Evolutionary conservation across 2,329 filamentous ascomycete genomes (phyloP).

Genomic region (Talaromyces verruculosus): DNA sequence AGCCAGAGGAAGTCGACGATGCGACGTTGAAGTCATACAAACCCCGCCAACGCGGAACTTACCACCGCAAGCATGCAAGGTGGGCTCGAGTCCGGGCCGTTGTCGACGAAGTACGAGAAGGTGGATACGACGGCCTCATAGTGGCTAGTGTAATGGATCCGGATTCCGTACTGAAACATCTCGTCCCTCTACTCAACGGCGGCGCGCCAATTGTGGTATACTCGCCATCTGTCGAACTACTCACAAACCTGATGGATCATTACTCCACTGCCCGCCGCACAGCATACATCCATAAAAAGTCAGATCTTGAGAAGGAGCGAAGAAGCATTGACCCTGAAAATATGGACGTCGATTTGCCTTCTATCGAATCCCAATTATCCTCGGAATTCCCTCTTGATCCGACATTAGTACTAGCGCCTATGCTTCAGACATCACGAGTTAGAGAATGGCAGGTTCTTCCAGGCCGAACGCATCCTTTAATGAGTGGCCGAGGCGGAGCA

Average conservation of each 20-base stretch:
- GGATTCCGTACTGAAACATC: constrained; percentile 68
- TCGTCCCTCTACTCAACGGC: constrained; percentile 76
- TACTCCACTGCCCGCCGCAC: constrained; percentile 78
- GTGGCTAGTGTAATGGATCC: constrained; percentile 82
- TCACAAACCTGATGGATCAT: constrained; percentile 74
- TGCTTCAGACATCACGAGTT: constrained; percentile 76
- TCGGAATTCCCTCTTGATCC: constrained; percentile 87
- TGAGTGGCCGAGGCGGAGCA: constrained; percentile 83
- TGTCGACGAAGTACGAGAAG: constrained; percentile 71
- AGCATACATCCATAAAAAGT: constrained; percentile 59
- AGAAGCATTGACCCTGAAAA: constrained; percentile 33
- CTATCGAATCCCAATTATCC: constrained; percentile 27
- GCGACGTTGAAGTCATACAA: constrained; percentile 70
- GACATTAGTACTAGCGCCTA: constrained; percentile 73
- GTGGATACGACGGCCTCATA: constrained; percentile 79
- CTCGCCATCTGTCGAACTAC: constrained; percentile 74
- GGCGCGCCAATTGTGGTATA: constrained; percentile 86
- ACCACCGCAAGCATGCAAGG: constrained; percentile 83
- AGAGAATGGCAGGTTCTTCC: constrained; percentile 88
- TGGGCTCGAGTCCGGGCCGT: constrained; percentile 72
- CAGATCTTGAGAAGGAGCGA: constrained; percentile 29
- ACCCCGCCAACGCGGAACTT: constrained; percentile 75
- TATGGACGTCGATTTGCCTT: constrained; percentile 24
- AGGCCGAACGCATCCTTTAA: constrained; percentile 86
- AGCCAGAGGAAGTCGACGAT: constrained; percentile 60